phyloP scores from a whole-genome alignment of 768 basidiomycete species.

The Russula sp. region DNA sequence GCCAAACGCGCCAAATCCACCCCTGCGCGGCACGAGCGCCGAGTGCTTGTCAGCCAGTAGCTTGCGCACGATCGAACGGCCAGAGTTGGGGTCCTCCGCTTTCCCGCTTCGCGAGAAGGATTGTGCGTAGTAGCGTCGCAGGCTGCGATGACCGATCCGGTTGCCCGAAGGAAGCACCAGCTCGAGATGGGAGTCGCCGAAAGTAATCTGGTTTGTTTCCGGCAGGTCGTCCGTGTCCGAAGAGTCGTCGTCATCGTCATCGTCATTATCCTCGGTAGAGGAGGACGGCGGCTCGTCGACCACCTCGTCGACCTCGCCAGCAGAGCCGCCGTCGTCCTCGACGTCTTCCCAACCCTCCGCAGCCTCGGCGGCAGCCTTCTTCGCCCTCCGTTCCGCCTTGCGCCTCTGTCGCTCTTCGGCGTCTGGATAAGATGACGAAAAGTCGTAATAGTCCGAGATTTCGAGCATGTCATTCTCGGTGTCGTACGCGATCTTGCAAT shows the following conservation, averaged over 20 bases:
- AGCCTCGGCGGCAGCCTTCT: conserved; percentile 19
- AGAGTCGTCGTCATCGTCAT: conserved; percentile 25
- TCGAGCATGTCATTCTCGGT: conserved; percentile 73
- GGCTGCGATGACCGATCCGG: conserved; percentile 84
- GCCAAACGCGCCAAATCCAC: conserved; percentile 85
- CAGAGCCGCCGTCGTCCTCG: conserved; percentile 28
- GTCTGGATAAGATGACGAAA: conserved; percentile 68
- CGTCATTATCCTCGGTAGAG: conserved; percentile 7
- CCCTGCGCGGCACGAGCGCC: conserved; percentile 75
- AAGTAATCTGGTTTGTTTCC: conserved; percentile 48
- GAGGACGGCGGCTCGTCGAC: conserved; percentile 25
- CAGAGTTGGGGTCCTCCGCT: conserved; percentile 60
- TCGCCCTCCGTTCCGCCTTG: conserved; percentile 16
- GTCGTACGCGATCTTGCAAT: conserved; percentile 95
- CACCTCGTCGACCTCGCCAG: conserved; percentile 30
- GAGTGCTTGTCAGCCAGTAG: conserved; percentile 77
- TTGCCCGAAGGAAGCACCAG: conserved; percentile 90
- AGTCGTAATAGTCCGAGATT: conserved; percentile 91
- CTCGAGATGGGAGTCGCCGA: conserved; percentile 76
- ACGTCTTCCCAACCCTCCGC: conserved; percentile 30
- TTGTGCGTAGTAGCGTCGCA: conserved; percentile 83
- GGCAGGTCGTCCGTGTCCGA: conserved; percentile 38
- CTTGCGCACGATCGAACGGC: conserved; percentile 66
- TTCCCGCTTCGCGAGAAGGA: conserved; percentile 48
- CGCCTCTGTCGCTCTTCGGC: conserved; percentile 27